Conservation (phyloP, 306 rosid species). For the Prunus fruticosa region DNA sequence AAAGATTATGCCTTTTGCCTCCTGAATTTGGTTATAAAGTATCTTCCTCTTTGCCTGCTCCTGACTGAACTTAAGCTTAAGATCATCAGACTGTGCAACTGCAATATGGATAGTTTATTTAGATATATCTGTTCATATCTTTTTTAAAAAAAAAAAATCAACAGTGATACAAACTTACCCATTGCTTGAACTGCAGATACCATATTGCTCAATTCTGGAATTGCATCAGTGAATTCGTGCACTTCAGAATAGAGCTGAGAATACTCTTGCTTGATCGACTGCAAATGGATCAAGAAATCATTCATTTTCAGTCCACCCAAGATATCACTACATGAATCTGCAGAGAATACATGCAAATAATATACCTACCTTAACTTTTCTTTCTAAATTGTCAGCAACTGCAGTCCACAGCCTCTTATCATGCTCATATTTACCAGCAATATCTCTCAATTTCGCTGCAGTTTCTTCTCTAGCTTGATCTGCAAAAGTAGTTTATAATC, state of each 20-base stretch:
- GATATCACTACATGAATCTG: background rate
- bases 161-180: constrained; percentile 13
- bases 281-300: constrained; percentile 5
- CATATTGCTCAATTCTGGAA: constrained; percentile 29
- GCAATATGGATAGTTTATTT: constrained; percentile 6
- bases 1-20: constrained; percentile 25
- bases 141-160: background rate
- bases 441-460: constrained; percentile 10
- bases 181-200: constrained; percentile 27
- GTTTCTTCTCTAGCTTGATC: constrained; percentile 15
- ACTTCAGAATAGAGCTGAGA: constrained; percentile 12
- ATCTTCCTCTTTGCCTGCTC: constrained; percentile 27
- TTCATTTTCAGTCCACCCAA: constrained; percentile 4
- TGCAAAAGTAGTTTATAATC: constrained; percentile 1
- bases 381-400: constrained; percentile 6
- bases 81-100: constrained; percentile 16
- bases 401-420: constrained; percentile 23
- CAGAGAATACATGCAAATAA: background rate
- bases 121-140: background rate
- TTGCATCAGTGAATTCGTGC: constrained; percentile 12
- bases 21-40: constrained; percentile 29
- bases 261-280: constrained; percentile 25
- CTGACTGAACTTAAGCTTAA: constrained; percentile 22
- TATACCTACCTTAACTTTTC: constrained; percentile 11
- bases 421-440: constrained; percentile 5